Conservation (phyloP, 2,329 filamentous ascomycete genomes). For the Trichoderma citrinoviride region DNA sequence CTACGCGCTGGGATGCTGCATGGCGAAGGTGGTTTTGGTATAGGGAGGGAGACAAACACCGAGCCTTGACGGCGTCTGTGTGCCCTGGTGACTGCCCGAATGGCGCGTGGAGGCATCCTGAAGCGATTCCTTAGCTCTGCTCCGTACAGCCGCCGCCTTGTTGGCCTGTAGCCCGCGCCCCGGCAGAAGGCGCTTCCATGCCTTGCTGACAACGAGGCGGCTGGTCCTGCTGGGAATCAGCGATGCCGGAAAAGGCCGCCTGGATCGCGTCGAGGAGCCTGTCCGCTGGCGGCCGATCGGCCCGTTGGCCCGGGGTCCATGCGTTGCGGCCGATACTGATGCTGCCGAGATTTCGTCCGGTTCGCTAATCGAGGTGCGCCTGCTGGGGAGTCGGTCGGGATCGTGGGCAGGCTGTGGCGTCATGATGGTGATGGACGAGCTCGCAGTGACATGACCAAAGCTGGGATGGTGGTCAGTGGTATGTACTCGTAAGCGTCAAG, state of each 20-base stretch:
- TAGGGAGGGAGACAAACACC: background rate
- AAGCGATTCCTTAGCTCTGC: background rate
- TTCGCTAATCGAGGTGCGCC: background rate
- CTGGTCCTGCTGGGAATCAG: background rate
- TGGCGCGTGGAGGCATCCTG: background rate
- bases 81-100: background rate
- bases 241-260: background rate
- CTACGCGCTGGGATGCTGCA: background rate
- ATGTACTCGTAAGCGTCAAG: background rate
- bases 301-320: background rate
- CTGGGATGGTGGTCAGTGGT: no score
- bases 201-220: background rate
- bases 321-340: background rate
- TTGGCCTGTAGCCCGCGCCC: background rate
- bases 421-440: background rate
- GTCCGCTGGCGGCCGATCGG: background rate
- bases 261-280: background rate
- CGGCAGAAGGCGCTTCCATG: constrained; percentile 10
- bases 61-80: background rate
- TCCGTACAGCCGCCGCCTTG: background rate
- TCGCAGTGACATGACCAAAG: background rate
- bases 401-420: background rate
- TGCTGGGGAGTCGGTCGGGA: background rate
- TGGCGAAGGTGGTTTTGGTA: no score
- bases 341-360: background rate